Percentiles rank a stretch among this genome's conserved stretches.
These are phyloP conservation scores for Diaporthe helianthi DNA, from an alignment of 2,329 filamentous ascomycete genomes.

Conservation along the genomic window DNA sequence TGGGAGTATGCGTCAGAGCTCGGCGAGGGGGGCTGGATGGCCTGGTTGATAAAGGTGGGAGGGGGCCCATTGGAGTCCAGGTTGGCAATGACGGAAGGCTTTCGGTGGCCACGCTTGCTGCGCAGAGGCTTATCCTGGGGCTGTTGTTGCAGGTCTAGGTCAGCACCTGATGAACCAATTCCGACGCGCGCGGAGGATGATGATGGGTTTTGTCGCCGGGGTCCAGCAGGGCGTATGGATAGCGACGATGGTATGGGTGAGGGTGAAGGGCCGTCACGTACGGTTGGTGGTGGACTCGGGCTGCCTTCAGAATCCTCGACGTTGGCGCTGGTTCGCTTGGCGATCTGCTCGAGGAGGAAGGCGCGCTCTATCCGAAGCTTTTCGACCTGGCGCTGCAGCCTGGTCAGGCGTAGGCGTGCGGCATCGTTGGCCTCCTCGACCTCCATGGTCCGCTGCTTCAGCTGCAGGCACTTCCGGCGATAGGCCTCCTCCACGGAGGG, in stretches of 20 bases:
- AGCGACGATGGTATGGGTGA: conserved; percentile 34
- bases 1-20: conserved; percentile 62
- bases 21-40: conserved; percentile 54
- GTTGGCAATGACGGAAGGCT: conserved; percentile 58
- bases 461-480: conserved; percentile 92
- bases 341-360: conserved; percentile 75
- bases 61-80: conserved; percentile 42
- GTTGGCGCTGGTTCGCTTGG: conserved; percentile 75
- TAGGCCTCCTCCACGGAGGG: conserved; percentile 96
- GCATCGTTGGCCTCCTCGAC: conserved; percentile 92
- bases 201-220: conserved; percentile 33
- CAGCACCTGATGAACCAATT: conserved; percentile 33
- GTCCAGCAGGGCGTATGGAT: conserved; percentile 29
- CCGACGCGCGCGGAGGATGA: conserved; percentile 24
- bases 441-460: conserved; percentile 89
- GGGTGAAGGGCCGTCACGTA: conserved; percentile 50
- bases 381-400: conserved; percentile 84
- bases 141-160: conserved; percentile 50
- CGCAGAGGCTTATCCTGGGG: conserved; percentile 81
- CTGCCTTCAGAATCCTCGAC: conserved; percentile 82
- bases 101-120: conserved; percentile 75
- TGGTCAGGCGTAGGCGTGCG: conserved; percentile 77
- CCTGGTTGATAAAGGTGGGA: conserved; percentile 56
- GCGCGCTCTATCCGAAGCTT: conserved; percentile 90
- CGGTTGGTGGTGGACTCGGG: conserved; percentile 80